Conservation (phyloP, 257 asterid species). For the Solanum peruvianum region DNA sequence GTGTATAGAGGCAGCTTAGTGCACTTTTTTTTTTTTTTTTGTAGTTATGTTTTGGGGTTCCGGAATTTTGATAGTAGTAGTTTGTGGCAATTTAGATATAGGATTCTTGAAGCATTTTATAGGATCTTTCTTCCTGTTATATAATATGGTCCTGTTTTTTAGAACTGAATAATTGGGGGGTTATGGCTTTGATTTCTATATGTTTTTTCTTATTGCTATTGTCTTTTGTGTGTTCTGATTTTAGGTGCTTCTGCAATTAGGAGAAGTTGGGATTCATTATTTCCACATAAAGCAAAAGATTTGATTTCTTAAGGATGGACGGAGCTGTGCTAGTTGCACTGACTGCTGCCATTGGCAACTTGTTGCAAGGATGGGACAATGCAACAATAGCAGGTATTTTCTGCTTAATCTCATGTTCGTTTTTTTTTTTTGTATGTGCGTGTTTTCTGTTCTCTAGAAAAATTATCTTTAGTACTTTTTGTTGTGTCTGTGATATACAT, state of each 20-base stretch:
- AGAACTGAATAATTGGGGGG: neutral
- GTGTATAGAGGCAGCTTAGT: neutral
- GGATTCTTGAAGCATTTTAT: neutral
- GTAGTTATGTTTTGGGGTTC: neutral
- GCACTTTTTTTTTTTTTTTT: neutral
- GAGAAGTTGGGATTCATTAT: neutral
- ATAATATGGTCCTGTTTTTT: neutral
- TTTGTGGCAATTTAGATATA: neutral
- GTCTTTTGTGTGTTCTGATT: neutral
- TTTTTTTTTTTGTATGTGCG: too few species aligned
- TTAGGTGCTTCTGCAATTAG: neutral
- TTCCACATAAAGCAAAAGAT: neutral
- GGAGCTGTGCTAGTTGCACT: constrained; percentile 81
- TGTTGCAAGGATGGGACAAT: constrained; percentile 98
- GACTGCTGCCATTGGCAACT: constrained; percentile 81
- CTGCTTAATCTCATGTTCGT: neutral
- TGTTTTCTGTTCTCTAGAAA: neutral
- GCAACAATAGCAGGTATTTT: constrained; percentile 90
- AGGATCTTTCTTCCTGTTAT: neutral
- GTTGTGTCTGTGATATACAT: neutral
- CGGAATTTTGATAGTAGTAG: neutral
- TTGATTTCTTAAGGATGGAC: constrained; percentile 33
- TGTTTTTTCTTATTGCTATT: neutral
- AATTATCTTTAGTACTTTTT: neutral
- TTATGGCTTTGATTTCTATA: neutral